Base-by-base conservation (phyloP, 345 rosid genomes). In the Turnera subulata region DNA sequence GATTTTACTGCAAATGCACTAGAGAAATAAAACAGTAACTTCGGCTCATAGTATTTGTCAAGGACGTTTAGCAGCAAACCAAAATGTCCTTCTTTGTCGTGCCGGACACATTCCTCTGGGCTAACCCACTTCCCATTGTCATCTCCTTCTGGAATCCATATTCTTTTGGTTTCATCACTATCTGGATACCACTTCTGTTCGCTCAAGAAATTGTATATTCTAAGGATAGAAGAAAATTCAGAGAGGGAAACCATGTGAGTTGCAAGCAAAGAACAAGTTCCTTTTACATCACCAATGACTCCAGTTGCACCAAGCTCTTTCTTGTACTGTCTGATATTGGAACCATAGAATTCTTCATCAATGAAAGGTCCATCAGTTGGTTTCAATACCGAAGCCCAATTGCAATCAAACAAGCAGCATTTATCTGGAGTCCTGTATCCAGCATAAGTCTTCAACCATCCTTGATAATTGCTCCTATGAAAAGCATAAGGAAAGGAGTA, bases 301-400 rank as follows among this genome's bases (percentile, higher is more conserved):
- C 94, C 86, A 9, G 86, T 59, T 5, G 56, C 50, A 6, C 52
- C 49, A 2, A 84, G 82, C 83, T 84, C 91, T 16, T 58, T 25
- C 35, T 10, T 63, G 66, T 49, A 84, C 0, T 38, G 17, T 7
- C 35, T 55, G 7, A 82, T 54, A 18, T 52, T 42, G 6, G 69
- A 50, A 49, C 91, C 83, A 63, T 84, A 86, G 64, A 71, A 82
- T 22, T 26, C 68, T 53, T 84, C 87, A 22, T 84, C 88, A 50
- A 86, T 76, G 77, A 89, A 84, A 9, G 91, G 94, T 6, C 97
- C 97, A 65, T 89, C 91, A 14, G 68, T 35, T 20, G 2, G 75
- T 65, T 72, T 61, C 68, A 89, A 20, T 45, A 3, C 17, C 29
- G 29, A 45, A 7, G 25, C 68, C 82, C 84, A 84, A 12, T 46